Conservation (phyloP, 2,329 filamentous ascomycete species). For the Colletotrichum aenigma region DNA sequence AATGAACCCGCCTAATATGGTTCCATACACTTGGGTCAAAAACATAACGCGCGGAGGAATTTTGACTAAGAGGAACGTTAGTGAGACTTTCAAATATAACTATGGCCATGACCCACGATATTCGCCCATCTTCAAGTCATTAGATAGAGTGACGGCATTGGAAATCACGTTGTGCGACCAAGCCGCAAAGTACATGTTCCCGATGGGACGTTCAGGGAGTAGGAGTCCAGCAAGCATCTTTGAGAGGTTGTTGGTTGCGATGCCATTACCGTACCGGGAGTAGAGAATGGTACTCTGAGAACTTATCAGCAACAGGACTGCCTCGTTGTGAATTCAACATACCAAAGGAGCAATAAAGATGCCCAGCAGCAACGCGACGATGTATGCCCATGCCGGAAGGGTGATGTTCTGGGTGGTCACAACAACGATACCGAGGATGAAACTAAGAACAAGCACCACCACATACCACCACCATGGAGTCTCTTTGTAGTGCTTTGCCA, state of each 20-base stretch:
- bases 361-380: slow-evolving; percentile 48
- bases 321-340: slow-evolving; percentile 18
- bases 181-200: slow-evolving; percentile 63
- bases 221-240: slow-evolving; percentile 60
- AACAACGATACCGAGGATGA: slow-evolving; percentile 50
- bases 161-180: slow-evolving; percentile 63
- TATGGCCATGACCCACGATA: slow-evolving; percentile 46
- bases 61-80: slow-evolving; percentile 43
- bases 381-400: slow-evolving; percentile 50
- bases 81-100: slow-evolving; percentile 19
- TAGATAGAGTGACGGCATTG: slow-evolving; percentile 53
- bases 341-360: slow-evolving; percentile 55
- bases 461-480: slow-evolving; percentile 53
- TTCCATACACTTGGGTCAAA: slow-evolving; percentile 59
- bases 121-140: slow-evolving; percentile 63
- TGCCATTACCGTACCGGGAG: slow-evolving; percentile 59
- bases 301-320: slow-evolving; percentile 1
- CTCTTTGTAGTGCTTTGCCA: slow-evolving; percentile 58
- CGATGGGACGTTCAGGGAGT: slow-evolving; percentile 53
- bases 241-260: slow-evolving; percentile 62
- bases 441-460: slow-evolving; percentile 43
- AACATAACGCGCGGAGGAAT: slow-evolving; percentile 61
- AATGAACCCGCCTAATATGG: slow-evolving; percentile 55
- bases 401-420: slow-evolving; percentile 50
- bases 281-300: slow-evolving; percentile 54